These are phyloP conservation scores for Fonsecaea pedrosoi DNA, from an alignment of 2,329 filamentous ascomycete genomes.

Conservation along the genomic window DNA sequence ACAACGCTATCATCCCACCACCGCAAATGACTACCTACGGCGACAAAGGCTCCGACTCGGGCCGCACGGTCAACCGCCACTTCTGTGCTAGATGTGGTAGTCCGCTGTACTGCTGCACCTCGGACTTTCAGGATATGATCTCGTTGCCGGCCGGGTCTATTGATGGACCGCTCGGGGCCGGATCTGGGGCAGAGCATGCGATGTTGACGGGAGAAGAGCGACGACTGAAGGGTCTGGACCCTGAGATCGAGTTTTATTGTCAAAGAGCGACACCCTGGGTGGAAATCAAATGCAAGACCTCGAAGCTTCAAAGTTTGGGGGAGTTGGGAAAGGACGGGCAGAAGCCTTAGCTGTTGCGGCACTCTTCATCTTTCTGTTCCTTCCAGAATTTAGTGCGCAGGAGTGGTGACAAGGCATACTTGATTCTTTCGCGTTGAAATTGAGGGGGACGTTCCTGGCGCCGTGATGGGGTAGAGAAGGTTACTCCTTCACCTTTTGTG, in stretches of 20 bases:
- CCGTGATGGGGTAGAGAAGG: too few relatives aligned
- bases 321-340: background rate
- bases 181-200: constrained; percentile 1
- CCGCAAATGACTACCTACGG: background rate
- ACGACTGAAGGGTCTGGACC: background rate
- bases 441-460: too few relatives aligned
- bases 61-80: constrained; percentile 5
- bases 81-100: constrained; percentile 2
- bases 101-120: background rate
- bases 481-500: too few relatives aligned
- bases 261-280: constrained; percentile 6
- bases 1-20: background rate
- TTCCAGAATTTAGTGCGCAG: too few relatives aligned
- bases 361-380: background rate
- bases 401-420: too few relatives aligned
- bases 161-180: background rate
- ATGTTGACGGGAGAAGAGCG: constrained; percentile 2
- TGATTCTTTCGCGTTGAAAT: too few relatives aligned
- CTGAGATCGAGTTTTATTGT: constrained; percentile 8
- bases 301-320: background rate
- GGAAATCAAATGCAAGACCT: constrained; percentile 7
- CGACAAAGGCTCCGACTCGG: constrained; percentile 2
- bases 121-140: background rate
- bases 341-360: background rate
- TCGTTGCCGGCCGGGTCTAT: background rate